Base-by-base conservation (phyloP, 495 filamentous ascomycete genomes). In the Podospora conica region DNA sequence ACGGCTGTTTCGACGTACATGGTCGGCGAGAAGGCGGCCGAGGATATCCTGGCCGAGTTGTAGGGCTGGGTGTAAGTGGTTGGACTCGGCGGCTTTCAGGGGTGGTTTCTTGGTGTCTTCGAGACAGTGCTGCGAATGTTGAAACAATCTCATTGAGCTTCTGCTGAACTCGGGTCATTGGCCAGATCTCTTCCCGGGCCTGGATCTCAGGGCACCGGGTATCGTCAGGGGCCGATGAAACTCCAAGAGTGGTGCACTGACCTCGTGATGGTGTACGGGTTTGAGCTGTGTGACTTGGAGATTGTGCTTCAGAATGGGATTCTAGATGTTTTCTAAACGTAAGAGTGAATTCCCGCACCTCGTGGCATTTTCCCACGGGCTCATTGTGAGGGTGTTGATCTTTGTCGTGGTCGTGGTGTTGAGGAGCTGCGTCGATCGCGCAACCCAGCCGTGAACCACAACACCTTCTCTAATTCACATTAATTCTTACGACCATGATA, bases 1-100 rank as follows among this genome's bases (percentile, higher is more conserved):
- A 82, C 83, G 24, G 78, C 74, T 0, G 64, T 84, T 15, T 77
- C 83, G 0, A 86, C 84, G 11, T 86, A 84, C 53, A 82, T 88
- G 76, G 76, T 85, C 20, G 83, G 79, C 27, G 86, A 89, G 76
- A 89, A 88, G 77, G 87, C 86, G 9, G 75, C 75, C 2, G 70
- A 69, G 25, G 75, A 74, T 31, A 77, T 77, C 22, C 40, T 73
- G 60, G 33, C n/a, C 8, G 69, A 53, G 31, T 12, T 64, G 57
- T 53, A 63, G 53, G 15, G 33, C 33, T 40, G 33, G 0, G 5
- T 5, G 25, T 27, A 6, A 27, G 2, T 2, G 25, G 25, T 6
- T 27, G 40, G 18, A 18, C 6, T n/a, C n/a, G 1, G 10, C 12
- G 9, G 11, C 29, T 3, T 31, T 31, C 29, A 31, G 29, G 29